These are phyloP conservation scores for Fusarium fujikuroi DNA, from an alignment of 2,329 filamentous ascomycete species.

Conservation along the genomic window DNA sequence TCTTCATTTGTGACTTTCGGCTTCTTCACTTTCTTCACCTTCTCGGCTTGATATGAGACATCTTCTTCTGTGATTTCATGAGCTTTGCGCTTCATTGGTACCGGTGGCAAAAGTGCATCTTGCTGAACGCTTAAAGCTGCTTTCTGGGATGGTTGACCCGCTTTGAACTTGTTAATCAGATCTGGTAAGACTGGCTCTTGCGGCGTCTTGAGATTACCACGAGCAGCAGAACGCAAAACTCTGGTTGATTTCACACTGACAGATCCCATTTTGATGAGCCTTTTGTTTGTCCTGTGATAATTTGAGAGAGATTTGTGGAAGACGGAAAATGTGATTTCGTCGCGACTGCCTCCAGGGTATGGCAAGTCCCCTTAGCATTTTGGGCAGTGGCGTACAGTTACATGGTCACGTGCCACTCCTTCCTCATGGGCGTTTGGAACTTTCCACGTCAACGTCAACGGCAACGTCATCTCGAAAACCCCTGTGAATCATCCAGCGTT, in stretches of 20 bases:
- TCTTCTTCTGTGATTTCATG: neutral
- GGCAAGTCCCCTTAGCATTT: neutral
- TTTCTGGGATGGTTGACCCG: constrained; percentile 7
- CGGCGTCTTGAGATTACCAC: neutral
- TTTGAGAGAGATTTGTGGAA: neutral
- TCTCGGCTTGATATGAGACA: neutral
- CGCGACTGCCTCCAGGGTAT: constrained; percentile 21
- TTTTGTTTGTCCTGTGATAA: neutral
- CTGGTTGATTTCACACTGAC: neutral
- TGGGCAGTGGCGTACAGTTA: neutral
- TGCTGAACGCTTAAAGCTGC: constrained; percentile 13
- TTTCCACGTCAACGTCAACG: neutral
- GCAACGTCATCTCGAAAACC: neutral
- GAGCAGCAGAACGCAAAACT: neutral
- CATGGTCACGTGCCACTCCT: constrained; percentile 18
- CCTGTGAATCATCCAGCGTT: neutral
- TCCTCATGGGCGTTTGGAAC: neutral
- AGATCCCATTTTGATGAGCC: constrained; percentile 10
- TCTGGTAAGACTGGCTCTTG: constrained; percentile 1
- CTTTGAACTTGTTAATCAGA: neutral
- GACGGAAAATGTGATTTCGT: neutral
- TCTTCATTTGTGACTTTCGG: constrained; percentile 38
- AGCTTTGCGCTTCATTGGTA: constrained; percentile 35
- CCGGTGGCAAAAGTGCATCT: neutral
- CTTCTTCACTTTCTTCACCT: constrained; percentile 30